Evolutionary conservation across 129 eudicot species (phyloP).

Genomic region (Dittrichia graveolens): DNA sequence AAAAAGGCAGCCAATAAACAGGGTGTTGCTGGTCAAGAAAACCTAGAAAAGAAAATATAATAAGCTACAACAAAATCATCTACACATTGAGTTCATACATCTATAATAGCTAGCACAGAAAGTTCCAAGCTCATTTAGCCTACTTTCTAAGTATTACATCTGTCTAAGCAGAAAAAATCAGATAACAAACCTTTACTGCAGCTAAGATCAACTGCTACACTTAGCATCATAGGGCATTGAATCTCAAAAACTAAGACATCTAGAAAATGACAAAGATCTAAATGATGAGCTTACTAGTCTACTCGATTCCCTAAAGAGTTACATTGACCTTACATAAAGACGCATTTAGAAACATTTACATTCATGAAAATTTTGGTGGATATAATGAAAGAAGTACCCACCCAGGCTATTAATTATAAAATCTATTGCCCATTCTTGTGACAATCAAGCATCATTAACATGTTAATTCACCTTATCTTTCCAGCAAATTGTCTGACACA

Average conservation of each 20-base stretch:
- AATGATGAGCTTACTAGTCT: not conserved
- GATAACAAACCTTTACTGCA: not conserved
- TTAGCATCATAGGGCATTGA: not conserved
- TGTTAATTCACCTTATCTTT: conserved; percentile 1
- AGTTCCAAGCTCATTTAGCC: not conserved
- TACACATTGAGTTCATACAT: no score
- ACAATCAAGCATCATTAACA: conserved; percentile 10
- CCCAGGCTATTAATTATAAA: not conserved
- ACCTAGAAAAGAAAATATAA: not conserved
- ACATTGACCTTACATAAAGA: not conserved
- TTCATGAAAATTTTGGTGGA: conserved; percentile 3
- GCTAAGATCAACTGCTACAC: not conserved
- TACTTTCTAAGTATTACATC: not conserved
- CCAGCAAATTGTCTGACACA: not conserved
- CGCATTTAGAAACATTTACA: not conserved
- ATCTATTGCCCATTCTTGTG: not conserved
- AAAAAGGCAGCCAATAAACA: not conserved
- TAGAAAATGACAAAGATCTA: not conserved
- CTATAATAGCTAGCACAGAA: not conserved
- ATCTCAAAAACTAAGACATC: not conserved
- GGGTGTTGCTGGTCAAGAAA: not conserved
- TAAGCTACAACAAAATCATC: not conserved
- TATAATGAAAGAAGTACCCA: not conserved
- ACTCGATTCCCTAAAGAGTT: not conserved
- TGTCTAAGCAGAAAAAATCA: not conserved